A percentile compares a stretch with the other conserved stretches of the same genome.
Conservation (phyloP, 305 asterid species). For the Stenogyne calaminthoides region DNA sequence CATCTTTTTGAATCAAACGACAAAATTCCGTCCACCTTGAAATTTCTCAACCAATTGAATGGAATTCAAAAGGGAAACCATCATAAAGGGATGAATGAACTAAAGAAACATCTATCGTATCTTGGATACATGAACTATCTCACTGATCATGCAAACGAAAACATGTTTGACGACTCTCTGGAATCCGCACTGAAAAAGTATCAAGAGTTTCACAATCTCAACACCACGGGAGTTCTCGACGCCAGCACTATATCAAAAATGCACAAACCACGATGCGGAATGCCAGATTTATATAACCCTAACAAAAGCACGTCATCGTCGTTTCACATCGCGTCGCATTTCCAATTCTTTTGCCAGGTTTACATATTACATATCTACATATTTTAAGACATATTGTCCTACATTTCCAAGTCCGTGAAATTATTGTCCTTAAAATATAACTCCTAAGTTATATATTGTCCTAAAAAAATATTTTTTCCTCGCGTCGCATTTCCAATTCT, state of each 20-base stretch:
- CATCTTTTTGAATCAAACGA: background rate
- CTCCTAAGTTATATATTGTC: too few relatives aligned
- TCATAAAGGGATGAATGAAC: background rate
- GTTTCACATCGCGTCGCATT: conserved; percentile 15
- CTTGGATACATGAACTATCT: conserved; percentile 13
- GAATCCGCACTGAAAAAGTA: background rate
- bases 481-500: conserved; percentile 14
- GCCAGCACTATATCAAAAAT: conserved; percentile 8
- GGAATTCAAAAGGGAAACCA: conserved; percentile 3
- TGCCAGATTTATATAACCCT: background rate
- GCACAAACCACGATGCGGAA: conserved; percentile 7
- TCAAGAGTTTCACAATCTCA: conserved; percentile 13
- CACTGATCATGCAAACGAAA: background rate
- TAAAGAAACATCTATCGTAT: background rate
- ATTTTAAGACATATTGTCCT: too few relatives aligned
- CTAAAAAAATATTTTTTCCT: too few relatives aligned
- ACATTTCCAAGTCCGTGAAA: too few relatives aligned
- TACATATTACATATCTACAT: too few relatives aligned
- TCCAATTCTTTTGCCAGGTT: background rate
- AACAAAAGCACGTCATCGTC: background rate
- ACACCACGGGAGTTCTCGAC: conserved; percentile 15
- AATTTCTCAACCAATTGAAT: conserved; percentile 1
- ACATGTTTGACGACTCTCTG: background rate
- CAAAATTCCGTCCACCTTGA: background rate
- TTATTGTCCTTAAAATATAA: too few relatives aligned